phyloP scores from a whole-genome alignment of 345 rosid species.

The Euphorbia peplus region DNA sequence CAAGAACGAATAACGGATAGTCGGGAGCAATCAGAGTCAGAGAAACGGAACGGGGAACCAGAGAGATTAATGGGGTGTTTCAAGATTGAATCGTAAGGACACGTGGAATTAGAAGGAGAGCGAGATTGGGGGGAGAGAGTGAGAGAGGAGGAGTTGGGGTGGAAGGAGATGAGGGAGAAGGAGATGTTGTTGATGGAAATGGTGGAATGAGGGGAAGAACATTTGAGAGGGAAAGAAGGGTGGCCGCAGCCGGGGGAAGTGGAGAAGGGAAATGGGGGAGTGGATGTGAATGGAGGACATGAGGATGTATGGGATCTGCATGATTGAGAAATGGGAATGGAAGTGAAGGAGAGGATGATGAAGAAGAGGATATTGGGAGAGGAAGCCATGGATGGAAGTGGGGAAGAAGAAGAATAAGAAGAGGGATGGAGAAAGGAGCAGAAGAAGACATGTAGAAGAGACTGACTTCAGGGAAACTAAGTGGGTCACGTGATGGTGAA shows the following conservation, averaged over 20 bases:
- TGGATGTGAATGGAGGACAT: slow-evolving; percentile 70
- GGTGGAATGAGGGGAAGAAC: slow-evolving; percentile 56
- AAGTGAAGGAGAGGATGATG: background rate
- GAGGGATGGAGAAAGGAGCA: background rate
- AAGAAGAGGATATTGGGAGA: slow-evolving; percentile 4
- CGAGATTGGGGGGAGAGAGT: slow-evolving; percentile 38
- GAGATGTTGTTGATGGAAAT: slow-evolving; percentile 61
- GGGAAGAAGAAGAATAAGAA: background rate
- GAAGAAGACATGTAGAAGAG: too few species aligned
- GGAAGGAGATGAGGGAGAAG: slow-evolving; percentile 49
- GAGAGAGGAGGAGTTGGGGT: slow-evolving; percentile 51
- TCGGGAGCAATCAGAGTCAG: slow-evolving; percentile 76
- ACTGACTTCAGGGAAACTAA: too few species aligned
- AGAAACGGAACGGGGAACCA: slow-evolving; percentile 65
- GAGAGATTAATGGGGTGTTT: slow-evolving; percentile 55
- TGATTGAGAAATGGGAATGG: slow-evolving; percentile 3
- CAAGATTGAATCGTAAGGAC: slow-evolving; percentile 34
- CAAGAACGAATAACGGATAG: slow-evolving; percentile 64
- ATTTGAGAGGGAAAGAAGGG: slow-evolving; percentile 67
- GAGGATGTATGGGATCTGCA: slow-evolving; percentile 33
- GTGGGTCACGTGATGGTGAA: slow-evolving; percentile 40
- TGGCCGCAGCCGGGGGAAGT: slow-evolving; percentile 70
- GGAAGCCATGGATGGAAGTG: slow-evolving; percentile 10
- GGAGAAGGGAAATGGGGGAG: slow-evolving; percentile 72
- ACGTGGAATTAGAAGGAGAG: slow-evolving; percentile 6